phyloP scores from a whole-genome alignment of 2,329 filamentous ascomycete species.

The Colletotrichum scovillei region DNA sequence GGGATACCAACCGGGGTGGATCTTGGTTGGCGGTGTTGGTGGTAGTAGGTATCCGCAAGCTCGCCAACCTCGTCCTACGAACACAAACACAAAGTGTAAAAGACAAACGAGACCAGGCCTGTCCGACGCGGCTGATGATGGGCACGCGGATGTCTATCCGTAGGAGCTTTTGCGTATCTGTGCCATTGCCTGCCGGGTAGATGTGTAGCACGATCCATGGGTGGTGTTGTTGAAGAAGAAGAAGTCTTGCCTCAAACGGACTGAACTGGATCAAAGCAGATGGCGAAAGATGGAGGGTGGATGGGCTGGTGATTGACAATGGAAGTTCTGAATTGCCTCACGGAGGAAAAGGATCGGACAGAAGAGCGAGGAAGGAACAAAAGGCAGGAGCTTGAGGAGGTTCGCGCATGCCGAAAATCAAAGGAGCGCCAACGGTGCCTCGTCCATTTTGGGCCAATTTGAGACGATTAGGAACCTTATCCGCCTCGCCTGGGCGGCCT shows the following conservation, averaged over 20 bases:
- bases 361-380: slow-evolving; percentile 13
- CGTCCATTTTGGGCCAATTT: not conserved
- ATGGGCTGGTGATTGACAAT: not conserved
- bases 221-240: not conserved
- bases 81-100: too few species aligned
- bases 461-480: slow-evolving; percentile 12
- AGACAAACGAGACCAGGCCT: not conserved
- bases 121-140: not conserved
- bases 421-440: not conserved
- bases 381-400: not conserved
- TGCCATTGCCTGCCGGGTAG: not conserved
- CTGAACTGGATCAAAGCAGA: too few species aligned
- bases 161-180: not conserved
- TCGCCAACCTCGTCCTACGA: not conserved
- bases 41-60: too few species aligned
- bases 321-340: not conserved
- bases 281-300: too few species aligned
- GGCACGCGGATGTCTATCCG: not conserved
- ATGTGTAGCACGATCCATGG: too few species aligned
- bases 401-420: not conserved
- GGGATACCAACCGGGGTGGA: slow-evolving; percentile 17
- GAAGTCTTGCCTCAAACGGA: not conserved
- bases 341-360: not conserved
- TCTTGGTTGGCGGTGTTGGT: not conserved
- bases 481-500: slow-evolving; percentile 3